Conservation (phyloP, 495 filamentous ascomycete species). For the Lasiosphaeria ovina region DNA sequence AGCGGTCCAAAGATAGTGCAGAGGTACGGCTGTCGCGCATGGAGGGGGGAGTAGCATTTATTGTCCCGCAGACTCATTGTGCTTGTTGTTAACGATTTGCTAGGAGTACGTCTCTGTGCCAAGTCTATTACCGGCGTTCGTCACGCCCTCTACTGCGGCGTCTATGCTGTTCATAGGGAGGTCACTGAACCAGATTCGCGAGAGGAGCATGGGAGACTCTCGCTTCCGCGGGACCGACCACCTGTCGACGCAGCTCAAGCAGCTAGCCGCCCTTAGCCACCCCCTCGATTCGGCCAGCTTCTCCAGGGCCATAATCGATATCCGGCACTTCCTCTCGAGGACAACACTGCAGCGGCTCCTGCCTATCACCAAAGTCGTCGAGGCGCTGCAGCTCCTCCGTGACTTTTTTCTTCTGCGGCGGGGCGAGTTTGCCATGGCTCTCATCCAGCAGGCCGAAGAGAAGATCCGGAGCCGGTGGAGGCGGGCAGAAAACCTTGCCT, state of each 20-base stretch:
- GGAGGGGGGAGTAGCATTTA: too few relatives aligned
- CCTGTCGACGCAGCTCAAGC: constrained; percentile 67
- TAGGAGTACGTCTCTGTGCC: constrained; percentile 39
- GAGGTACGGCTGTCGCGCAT: constrained; percentile 26
- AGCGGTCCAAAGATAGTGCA: constrained; percentile 30
- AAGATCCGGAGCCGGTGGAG: constrained; percentile 61
- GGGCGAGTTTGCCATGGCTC: constrained; percentile 85
- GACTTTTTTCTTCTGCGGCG: constrained; percentile 84
- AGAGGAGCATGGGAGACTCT: constrained; percentile 45
- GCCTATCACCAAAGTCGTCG: constrained; percentile 69
- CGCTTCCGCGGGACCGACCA: constrained; percentile 59
- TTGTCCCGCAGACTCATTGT: too few relatives aligned
- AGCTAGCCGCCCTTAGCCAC: constrained; percentile 66
- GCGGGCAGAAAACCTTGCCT: constrained; percentile 50
- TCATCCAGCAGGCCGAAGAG: constrained; percentile 81
- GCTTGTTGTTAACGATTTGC: background rate
- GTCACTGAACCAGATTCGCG: constrained; percentile 77
- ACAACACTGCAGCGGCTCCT: constrained; percentile 78
- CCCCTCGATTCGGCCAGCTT: constrained; percentile 72
- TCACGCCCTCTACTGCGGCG: constrained; percentile 67
- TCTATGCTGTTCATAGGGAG: constrained; percentile 91
- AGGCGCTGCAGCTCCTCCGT: constrained; percentile 72
- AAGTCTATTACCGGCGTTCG: constrained; percentile 71
- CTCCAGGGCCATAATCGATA: constrained; percentile 66
- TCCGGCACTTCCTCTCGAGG: constrained; percentile 76